These are phyloP conservation scores for Rhizopogon rudus DNA, from an alignment of 768 basidiomycete genomes.

Conservation along the genomic window DNA sequence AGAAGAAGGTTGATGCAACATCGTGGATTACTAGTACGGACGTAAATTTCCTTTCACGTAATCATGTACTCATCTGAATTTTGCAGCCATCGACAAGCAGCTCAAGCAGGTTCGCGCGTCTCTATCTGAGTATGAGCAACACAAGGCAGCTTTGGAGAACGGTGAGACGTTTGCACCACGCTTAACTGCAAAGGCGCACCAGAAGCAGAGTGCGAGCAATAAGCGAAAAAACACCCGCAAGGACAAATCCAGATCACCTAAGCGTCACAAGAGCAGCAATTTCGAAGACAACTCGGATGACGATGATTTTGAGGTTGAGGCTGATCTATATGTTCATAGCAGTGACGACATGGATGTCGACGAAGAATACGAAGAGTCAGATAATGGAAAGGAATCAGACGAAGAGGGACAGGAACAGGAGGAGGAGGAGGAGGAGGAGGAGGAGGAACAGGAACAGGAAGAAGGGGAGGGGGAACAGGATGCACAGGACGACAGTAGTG, in stretches of 20 bases:
- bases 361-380: neutral
- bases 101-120: slow-evolving; percentile 34
- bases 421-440: slow-evolving; percentile 15
- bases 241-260: slow-evolving; percentile 38
- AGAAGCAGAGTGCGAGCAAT: slow-evolving; percentile 26
- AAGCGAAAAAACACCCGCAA: slow-evolving; percentile 46
- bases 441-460: slow-evolving; percentile 10
- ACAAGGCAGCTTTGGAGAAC: slow-evolving; percentile 42
- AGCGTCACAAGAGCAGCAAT: slow-evolving; percentile 31
- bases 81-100: slow-evolving; percentile 34
- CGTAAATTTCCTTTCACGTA: neutral
- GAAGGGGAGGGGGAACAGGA: slow-evolving; percentile 10
- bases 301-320: slow-evolving; percentile 31
- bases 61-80: neutral
- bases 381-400: slow-evolving; percentile 17
- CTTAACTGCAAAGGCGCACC: slow-evolving; percentile 26
- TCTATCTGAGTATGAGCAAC: slow-evolving; percentile 36
- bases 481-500: slow-evolving; percentile 12
- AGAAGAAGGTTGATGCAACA: slow-evolving; percentile 36
- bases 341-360: slow-evolving; percentile 10
- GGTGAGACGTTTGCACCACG: slow-evolving; percentile 39
- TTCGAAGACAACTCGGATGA: slow-evolving; percentile 24
- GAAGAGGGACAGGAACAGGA: slow-evolving; percentile 15
- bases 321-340: slow-evolving; percentile 15
- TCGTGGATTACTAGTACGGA: slow-evolving; percentile 37